These are phyloP conservation scores for Chaetomiaceae sp. DNA, from an alignment of 2,329 filamentous ascomycete genomes.

Conservation along the genomic window DNA sequence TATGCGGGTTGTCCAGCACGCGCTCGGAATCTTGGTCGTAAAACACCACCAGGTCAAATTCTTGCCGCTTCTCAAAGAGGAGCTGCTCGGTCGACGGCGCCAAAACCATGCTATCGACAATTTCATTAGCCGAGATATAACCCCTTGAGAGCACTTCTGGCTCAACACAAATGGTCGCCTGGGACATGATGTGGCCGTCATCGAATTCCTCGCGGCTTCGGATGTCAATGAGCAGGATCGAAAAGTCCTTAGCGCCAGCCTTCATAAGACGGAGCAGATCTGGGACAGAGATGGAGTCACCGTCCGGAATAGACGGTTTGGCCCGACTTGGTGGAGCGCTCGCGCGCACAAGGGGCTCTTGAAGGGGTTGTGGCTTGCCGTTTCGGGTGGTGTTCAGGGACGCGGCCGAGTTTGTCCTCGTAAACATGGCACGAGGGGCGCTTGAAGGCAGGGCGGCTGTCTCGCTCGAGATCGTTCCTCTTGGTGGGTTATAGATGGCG, in stretches of 20 bases:
- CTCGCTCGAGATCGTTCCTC: slow-evolving; percentile 63
- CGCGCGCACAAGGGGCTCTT: slow-evolving; percentile 25
- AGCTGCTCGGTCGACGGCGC: slow-evolving; percentile 69
- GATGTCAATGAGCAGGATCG: slow-evolving; percentile 81
- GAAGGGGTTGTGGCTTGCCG: slow-evolving; percentile 19
- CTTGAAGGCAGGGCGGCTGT: slow-evolving; percentile 61
- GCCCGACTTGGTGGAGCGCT: slow-evolving; percentile 32
- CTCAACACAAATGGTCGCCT: slow-evolving; percentile 84
- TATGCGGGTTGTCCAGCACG: slow-evolving; percentile 40
- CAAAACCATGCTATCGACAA: slow-evolving; percentile 64
- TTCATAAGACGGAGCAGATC: slow-evolving; percentile 68
- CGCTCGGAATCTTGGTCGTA: slow-evolving; percentile 68
- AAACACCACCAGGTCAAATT: slow-evolving; percentile 84
- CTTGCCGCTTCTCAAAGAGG: slow-evolving; percentile 65
- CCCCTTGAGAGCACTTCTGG: slow-evolving; percentile 66
- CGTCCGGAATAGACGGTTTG: slow-evolving; percentile 46
- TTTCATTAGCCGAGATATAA: slow-evolving; percentile 57
- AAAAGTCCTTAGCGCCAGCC: slow-evolving; percentile 45
- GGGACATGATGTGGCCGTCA: slow-evolving; percentile 80
- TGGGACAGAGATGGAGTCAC: slow-evolving; percentile 59
- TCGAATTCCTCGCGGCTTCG: slow-evolving; percentile 77
- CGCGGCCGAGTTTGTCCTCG: slow-evolving; percentile 51
- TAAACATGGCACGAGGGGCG: slow-evolving; percentile 59
- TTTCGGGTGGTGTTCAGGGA: slow-evolving; percentile 31
- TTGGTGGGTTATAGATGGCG: slow-evolving; percentile 73